phyloP scores from a whole-genome alignment of 1,284 basidiomycete species.

The Cryptococcus sp. region DNA sequence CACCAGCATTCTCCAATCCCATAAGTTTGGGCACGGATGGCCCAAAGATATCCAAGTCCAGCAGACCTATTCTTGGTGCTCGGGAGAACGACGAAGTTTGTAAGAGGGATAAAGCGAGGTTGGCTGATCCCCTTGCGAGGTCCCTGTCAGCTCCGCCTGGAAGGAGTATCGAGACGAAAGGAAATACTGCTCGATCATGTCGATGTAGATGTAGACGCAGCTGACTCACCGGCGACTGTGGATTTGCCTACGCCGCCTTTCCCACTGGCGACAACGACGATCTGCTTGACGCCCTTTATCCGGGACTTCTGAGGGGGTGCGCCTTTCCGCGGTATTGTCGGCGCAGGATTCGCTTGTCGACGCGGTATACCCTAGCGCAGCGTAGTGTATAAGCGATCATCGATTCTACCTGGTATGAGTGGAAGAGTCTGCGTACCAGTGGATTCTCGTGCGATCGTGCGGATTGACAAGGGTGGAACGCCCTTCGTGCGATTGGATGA shows the following conservation, averaged over 20 bases:
- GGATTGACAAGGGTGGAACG: conserved; percentile 1
- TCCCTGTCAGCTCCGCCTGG: no score
- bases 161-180: no score
- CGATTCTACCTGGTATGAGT: background rate
- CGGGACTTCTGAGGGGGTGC: conserved; percentile 56
- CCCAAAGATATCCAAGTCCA: conserved; percentile 96
- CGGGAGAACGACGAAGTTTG: conserved; percentile 52
- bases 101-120: conserved; percentile 64
- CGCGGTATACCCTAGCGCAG: conserved; percentile 48
- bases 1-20: conserved; percentile 78
- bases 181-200: background rate
- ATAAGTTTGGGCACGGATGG: conserved; percentile 94
- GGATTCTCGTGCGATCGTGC: conserved; percentile 43
- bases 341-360: conserved; percentile 47
- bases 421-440: conserved; percentile 25
- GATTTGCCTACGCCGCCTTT: conserved; percentile 98
- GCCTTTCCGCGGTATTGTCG: conserved; percentile 51
- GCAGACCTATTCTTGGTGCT: conserved; percentile 70
- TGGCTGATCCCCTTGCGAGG: conserved; percentile 59
- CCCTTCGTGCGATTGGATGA: background rate
- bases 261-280: conserved; percentile 87
- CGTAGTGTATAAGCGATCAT: background rate
- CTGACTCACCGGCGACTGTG: conserved; percentile 74
- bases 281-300: conserved; percentile 59
- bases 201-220: background rate